Conservation (phyloP, 1,139 yeast genomes). For the Hansenula lynferdii region DNA sequence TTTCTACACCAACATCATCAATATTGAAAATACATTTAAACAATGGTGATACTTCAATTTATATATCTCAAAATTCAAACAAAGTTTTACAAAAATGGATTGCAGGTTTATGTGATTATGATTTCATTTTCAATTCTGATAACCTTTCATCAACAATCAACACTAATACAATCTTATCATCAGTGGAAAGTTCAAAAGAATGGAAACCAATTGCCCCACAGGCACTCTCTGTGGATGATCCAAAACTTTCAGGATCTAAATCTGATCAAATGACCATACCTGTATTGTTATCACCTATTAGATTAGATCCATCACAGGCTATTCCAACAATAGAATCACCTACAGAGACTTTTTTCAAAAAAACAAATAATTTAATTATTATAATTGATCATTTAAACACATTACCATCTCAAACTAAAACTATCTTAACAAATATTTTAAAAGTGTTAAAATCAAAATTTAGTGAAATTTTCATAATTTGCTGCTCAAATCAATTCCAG, state of each 20-base stretch:
- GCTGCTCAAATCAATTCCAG: conserved; percentile 1
- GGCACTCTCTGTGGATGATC: not conserved
- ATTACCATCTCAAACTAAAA: conserved; percentile 14
- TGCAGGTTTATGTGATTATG: conserved; percentile 27
- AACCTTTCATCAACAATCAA: conserved; percentile 28
- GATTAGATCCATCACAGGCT: conserved; percentile 20
- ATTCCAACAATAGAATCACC: conserved; percentile 18
- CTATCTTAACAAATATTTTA: conserved; percentile 28
- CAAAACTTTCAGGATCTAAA: not conserved
- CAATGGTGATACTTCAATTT: conserved; percentile 13
- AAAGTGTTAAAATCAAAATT: conserved; percentile 24
- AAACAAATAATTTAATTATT: conserved; percentile 18
- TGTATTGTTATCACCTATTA: conserved; percentile 22
- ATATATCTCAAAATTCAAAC: conserved; percentile 21
- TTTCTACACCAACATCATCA: conserved; percentile 19
- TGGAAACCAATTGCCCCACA: conserved; percentile 1
- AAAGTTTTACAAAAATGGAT: conserved; percentile 32
- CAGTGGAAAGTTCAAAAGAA: not conserved
- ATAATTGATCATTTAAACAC: conserved; percentile 25
- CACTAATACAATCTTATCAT: conserved; percentile 6
- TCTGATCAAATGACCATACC: conserved; percentile 22
- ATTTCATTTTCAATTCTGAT: conserved; percentile 24
- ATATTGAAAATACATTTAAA: conserved; percentile 13
- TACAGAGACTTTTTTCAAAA: conserved; percentile 6
- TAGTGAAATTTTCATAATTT: conserved; percentile 5